Conservation (phyloP, 352 stramenopile genomes). For the Plasmopara viticola region DNA sequence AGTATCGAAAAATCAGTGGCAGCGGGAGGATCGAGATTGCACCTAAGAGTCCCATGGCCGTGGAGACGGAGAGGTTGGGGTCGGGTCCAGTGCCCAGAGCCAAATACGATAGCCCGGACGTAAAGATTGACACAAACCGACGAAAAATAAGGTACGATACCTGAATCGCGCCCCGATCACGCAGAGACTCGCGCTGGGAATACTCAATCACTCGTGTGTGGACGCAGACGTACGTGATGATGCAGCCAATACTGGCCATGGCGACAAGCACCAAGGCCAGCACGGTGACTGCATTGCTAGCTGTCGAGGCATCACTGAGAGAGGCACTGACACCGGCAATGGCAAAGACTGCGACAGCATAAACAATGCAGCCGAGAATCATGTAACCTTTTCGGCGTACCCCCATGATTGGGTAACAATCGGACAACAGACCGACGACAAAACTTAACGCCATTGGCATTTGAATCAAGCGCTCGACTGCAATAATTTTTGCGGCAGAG, state of each 20-base stretch:
- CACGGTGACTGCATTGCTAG: slow-evolving; percentile 30
- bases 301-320: slow-evolving; percentile 21
- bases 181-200: slow-evolving; percentile 55
- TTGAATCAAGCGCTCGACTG: slow-evolving; percentile 55
- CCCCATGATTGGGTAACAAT: slow-evolving; percentile 88
- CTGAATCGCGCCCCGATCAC: slow-evolving; percentile 46
- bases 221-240: slow-evolving; percentile 57
- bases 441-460: slow-evolving; percentile 88
- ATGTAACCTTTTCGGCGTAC: slow-evolving; percentile 89
- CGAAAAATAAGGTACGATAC: slow-evolving; percentile 62
- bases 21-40: slow-evolving; percentile 48
- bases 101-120: slow-evolving; percentile 46
- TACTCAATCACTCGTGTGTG: slow-evolving; percentile 61
- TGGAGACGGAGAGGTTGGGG: slow-evolving; percentile 36
- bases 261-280: slow-evolving; percentile 35
- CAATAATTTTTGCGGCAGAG: slow-evolving; percentile 31
- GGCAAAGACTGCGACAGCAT: slow-evolving; percentile 46
- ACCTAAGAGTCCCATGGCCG: slow-evolving; percentile 40
- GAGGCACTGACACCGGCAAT: slow-evolving; percentile 48
- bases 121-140: slow-evolving; percentile 43
- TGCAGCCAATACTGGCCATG: slow-evolving; percentile 51
- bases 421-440: slow-evolving; percentile 81
- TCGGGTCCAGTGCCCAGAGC: slow-evolving; percentile 30
- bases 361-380: slow-evolving; percentile 71
- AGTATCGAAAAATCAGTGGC: slow-evolving; percentile 46